These are phyloP conservation scores for Colletotrichum noveboracense DNA, from an alignment of 2,329 filamentous ascomycete genomes.

Conservation along the genomic window DNA sequence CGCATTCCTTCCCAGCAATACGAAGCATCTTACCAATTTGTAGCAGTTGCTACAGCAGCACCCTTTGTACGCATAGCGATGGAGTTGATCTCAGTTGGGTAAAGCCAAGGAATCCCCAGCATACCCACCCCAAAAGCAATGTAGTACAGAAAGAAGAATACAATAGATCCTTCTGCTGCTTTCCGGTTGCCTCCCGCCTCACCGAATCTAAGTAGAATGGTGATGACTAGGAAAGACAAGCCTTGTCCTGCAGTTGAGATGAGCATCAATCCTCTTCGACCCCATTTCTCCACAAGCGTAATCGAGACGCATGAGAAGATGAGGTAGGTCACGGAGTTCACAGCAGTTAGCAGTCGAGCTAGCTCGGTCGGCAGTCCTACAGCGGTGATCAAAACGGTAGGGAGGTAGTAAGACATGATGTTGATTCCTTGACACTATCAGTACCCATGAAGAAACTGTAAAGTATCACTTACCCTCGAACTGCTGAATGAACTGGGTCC, in stretches of 20 bases:
- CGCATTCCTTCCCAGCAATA: fast-evolving
- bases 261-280: slow-evolving; percentile 34
- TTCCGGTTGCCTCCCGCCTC: slow-evolving; percentile 24
- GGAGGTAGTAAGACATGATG: slow-evolving; percentile 36
- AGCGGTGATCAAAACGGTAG: slow-evolving; percentile 52
- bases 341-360: slow-evolving; percentile 55
- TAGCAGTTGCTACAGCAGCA: slow-evolving; percentile 28
- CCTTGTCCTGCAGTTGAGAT: slow-evolving; percentile 30
- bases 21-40: not conserved
- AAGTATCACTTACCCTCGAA: slow-evolving; percentile 25
- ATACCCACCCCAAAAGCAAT: slow-evolving; percentile 35
- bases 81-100: slow-evolving; percentile 35
- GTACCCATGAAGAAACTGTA: slow-evolving; percentile 23
- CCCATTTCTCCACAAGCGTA: slow-evolving; percentile 32
- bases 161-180: slow-evolving; percentile 31
- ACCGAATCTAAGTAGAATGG: slow-evolving; percentile 27
- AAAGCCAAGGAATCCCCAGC: slow-evolving; percentile 45
- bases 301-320: slow-evolving; percentile 28
- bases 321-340: slow-evolving; percentile 34
- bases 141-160: slow-evolving; percentile 36
- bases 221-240: slow-evolving; percentile 32
- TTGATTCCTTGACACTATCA: slow-evolving; percentile 21
- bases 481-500: not conserved
- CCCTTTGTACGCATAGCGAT: slow-evolving; percentile 44
- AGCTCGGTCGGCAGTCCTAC: slow-evolving; percentile 52